These are phyloP conservation scores for Boletus speciosus DNA, from an alignment of 768 basidiomycete genomes.

Conservation along the genomic window DNA sequence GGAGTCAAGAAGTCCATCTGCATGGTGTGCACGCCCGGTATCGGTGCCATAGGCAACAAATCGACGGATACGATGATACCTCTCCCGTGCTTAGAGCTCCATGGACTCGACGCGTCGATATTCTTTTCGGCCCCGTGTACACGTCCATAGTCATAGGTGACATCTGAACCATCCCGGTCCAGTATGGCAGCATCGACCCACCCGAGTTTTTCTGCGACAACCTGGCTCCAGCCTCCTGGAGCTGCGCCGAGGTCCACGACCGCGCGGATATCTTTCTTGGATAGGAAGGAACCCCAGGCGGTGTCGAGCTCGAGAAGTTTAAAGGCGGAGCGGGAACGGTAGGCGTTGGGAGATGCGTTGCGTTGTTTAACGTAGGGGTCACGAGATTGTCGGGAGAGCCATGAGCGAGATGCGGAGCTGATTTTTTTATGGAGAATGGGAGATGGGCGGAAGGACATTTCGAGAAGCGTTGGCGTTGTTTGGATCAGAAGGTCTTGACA, in stretches of 20 bases:
- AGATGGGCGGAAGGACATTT: slow-evolving; percentile 38
- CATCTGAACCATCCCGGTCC: not conserved
- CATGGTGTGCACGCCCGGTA: slow-evolving; percentile 70
- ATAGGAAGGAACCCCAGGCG: slow-evolving; percentile 50
- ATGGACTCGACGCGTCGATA: slow-evolving; percentile 1
- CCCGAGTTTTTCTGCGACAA: slow-evolving; percentile 62
- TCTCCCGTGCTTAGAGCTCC: slow-evolving; percentile 27
- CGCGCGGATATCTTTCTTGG: slow-evolving; percentile 47
- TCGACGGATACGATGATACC: slow-evolving; percentile 75
- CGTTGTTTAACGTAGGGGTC: slow-evolving; percentile 72
- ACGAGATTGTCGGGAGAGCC: slow-evolving; percentile 66
- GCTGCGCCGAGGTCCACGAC: slow-evolving; percentile 90
- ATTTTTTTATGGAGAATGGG: slow-evolving; percentile 28
- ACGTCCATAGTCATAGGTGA: not conserved
- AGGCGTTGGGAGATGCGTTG: slow-evolving; percentile 41
- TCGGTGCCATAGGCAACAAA: slow-evolving; percentile 64
- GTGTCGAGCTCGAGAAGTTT: slow-evolving; percentile 82
- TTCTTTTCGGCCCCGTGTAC: not conserved
- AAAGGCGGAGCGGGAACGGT: slow-evolving; percentile 86
- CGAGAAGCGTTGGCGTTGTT: slow-evolving; percentile 17
- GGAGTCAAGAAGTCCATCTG: slow-evolving; percentile 76
- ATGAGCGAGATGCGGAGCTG: slow-evolving; percentile 47
- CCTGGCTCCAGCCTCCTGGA: slow-evolving; percentile 94
- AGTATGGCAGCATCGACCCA: slow-evolving; percentile 31
- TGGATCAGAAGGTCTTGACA: slow-evolving; percentile 24